phyloP scores from a whole-genome alignment of 768 basidiomycete genomes.

The Lactarius evosmus region DNA sequence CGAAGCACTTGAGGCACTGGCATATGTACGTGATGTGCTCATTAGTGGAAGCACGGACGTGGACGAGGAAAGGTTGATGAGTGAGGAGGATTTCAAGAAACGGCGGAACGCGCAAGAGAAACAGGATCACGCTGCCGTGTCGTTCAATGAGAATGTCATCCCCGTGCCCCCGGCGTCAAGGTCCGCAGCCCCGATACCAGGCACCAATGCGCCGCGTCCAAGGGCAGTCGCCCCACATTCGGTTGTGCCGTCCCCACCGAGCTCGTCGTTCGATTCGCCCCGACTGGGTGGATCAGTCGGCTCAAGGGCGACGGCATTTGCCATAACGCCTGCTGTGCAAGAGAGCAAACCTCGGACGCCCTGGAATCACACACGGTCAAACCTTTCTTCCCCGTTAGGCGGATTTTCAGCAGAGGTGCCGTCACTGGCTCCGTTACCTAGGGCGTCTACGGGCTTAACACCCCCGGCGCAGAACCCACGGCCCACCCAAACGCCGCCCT shows the following conservation, averaged over 20 bases:
- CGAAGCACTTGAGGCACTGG: conserved; percentile 72
- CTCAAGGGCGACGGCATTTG: conserved; percentile 24
- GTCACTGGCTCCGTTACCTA: conserved; percentile 52
- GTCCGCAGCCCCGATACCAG: conserved; percentile 18
- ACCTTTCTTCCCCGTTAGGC: conserved; percentile 37
- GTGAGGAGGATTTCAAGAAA: conserved; percentile 49
- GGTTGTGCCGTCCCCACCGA: conserved; percentile 21
- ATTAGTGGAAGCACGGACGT: conserved; percentile 50
- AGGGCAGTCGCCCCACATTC: conserved; percentile 20
- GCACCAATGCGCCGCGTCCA: conserved; percentile 24
- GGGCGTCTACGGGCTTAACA: conserved; percentile 37
- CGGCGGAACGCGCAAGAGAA: conserved; percentile 32
- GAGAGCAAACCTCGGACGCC: conserved; percentile 40
- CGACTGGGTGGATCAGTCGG: conserved; percentile 17
- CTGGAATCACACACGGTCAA: conserved; percentile 57
- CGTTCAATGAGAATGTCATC: conserved; percentile 12
- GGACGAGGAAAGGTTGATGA: conserved; percentile 65
- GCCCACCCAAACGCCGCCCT: conserved; percentile 28
- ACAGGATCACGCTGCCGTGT: conserved; percentile 18
- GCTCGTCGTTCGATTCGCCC: conserved; percentile 24
- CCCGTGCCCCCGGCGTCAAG: conserved; percentile 28
- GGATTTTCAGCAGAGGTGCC: conserved; percentile 36
- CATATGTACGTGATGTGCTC: conserved; percentile 75
- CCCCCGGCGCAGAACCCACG: conserved; percentile 22
- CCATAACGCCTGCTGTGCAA: conserved; percentile 22